Percentiles rank a stretch among this genome's conserved stretches.
These are phyloP conservation scores for Fomitopsis pinicola DNA, from an alignment of 1,284 basidiomycete species.

Conservation along the genomic window DNA sequence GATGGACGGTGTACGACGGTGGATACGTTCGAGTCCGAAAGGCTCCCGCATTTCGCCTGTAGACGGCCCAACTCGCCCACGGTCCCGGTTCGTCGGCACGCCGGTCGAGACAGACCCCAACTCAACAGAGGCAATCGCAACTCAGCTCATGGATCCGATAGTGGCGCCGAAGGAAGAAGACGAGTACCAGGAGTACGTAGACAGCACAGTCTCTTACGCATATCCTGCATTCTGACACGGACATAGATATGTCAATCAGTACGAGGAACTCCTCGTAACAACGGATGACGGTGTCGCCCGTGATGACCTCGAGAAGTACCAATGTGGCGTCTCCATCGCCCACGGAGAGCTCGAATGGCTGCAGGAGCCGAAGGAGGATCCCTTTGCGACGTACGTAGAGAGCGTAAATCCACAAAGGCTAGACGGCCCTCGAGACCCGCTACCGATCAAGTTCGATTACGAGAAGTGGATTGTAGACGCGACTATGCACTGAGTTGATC, in stretches of 20 bases:
- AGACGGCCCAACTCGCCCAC: conserved; percentile 29
- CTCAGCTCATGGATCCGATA: conserved; percentile 59
- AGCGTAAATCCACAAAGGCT: conserved; percentile 27
- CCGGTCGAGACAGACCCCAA: conserved; percentile 36
- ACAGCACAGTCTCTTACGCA: not conserved
- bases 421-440: conserved; percentile 20
- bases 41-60: conserved; percentile 36
- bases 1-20: conserved; percentile 69
- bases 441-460: conserved; percentile 36
- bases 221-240: not conserved
- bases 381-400: conserved; percentile 34
- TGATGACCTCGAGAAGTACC: conserved; percentile 55
- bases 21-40: conserved; percentile 55
- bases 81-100: conserved; percentile 25
- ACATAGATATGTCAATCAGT: conserved; percentile 67
- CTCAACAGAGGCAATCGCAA: conserved; percentile 63
- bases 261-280: conserved; percentile 53
- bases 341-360: conserved; percentile 37
- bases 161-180: conserved; percentile 62
- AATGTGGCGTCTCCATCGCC: conserved; percentile 45
- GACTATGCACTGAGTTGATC: conserved; percentile 12
- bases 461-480: conserved; percentile 29
- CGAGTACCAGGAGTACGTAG: conserved; percentile 75
- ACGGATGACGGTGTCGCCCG: conserved; percentile 38
- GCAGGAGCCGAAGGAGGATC: conserved; percentile 34